Evolutionary conservation across 2,329 filamentous ascomycete species (phyloP).

Genomic region (Alternaria solani): DNA sequence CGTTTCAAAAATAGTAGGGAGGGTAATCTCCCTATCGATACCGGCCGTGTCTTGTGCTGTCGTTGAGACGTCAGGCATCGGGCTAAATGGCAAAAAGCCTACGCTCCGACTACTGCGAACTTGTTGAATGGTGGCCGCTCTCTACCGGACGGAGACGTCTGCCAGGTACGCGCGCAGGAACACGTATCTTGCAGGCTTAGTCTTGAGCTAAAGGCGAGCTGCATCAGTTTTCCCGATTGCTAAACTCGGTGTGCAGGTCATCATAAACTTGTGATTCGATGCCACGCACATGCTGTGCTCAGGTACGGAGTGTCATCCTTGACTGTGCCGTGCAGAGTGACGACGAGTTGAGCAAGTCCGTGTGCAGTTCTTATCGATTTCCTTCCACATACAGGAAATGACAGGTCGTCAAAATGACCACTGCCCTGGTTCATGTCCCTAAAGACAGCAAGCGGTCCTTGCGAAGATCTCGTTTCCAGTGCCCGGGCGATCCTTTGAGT

Average conservation of each 20-base stretch:
- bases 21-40: slow-evolving; percentile 5
- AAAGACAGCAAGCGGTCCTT: not conserved
- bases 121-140: slow-evolving; percentile 3
- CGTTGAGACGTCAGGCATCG: slow-evolving; percentile 1
- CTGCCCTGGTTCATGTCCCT: not conserved
- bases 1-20: slow-evolving; percentile 11
- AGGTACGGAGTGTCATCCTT: not conserved
- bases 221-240: not conserved
- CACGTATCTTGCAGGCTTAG: not conserved
- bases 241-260: slow-evolving; percentile 1
- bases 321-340: slow-evolving; percentile 5
- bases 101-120: slow-evolving; percentile 4
- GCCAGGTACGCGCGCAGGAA: slow-evolving; percentile 2
- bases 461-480: slow-evolving; percentile 13
- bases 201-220: not conserved
- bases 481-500: not conserved
- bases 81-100: not conserved
- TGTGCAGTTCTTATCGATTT: not conserved
- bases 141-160: not conserved
- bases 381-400: not conserved
- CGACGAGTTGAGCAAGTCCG: not conserved
- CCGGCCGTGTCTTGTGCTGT: not conserved
- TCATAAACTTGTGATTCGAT: slow-evolving; percentile 1
- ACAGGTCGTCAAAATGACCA: slow-evolving; percentile 1
- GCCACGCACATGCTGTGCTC: not conserved